Base-by-base conservation (phyloP, 345 rosid genomes). In the Conringia planisiliqua region DNA sequence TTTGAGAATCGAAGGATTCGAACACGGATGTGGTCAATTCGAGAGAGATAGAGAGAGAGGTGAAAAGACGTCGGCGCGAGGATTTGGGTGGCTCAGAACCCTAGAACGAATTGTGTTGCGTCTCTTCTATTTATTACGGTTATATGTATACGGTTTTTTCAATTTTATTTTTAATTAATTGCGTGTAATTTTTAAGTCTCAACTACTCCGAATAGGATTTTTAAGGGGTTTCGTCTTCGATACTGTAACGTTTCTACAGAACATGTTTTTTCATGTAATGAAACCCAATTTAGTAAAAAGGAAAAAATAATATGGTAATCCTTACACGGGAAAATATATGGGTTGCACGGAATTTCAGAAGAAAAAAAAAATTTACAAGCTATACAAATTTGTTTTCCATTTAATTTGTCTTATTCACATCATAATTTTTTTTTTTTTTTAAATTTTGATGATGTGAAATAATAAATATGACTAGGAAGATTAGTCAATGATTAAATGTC, bases 21-120 rank as follows among this genome's bases (percentile, higher is more conserved):
- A 63, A 29, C 35, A 36, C 50, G 4, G 66, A 35, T 10, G 7
- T 48, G 76, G n/a, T 61, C 54, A 39, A 29, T 62, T 38, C 42
- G 43, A 40, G 10, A 39, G 6, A 32, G 20, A 36, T 2, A 35
- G 32, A 5, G 32, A 51, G 57, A 11, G 17, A 20, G 14, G 32
- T 9, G 35, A 63, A 42, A 62, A 52, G 17, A 52, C 76, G 74
- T 22, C 68, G 66, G 67, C 59, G 59, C 22, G 16, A 46, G 29
- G 39, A 64, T 40, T 30, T 52, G 68, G 2, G 69, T 17, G 29
- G 52, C 22, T 35, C 9, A 72, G 62, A 52, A 62, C 62, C 76
- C 70, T 72, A 62, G 12, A 39, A 16, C 6, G 17, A 52, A 26
- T 10, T 52, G 4, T 44, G 12, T 10, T 52, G 4, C 32, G 12